These are phyloP conservation scores for Hypoxylon lenormandii DNA, from an alignment of 495 filamentous ascomycete species.

Conservation along the genomic window DNA sequence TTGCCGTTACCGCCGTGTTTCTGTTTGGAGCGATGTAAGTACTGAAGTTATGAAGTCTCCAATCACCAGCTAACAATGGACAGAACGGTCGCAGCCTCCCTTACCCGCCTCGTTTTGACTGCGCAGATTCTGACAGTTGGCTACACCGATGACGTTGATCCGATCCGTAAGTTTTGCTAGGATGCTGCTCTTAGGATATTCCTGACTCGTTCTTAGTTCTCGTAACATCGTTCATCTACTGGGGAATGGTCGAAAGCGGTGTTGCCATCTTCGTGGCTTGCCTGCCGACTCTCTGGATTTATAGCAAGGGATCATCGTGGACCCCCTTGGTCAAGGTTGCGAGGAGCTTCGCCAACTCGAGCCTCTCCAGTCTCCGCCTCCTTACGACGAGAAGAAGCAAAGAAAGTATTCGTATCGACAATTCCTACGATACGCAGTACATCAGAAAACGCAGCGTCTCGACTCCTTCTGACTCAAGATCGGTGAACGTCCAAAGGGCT, in stretches of 20 bases:
- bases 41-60: background rate
- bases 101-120: constrained; percentile 36
- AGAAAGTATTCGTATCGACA: too few relatives aligned
- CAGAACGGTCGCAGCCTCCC: constrained; percentile 39
- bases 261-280: constrained; percentile 15
- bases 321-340: background rate
- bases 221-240: constrained; percentile 29
- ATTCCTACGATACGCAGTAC: too few relatives aligned
- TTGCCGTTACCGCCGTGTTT: constrained; percentile 37
- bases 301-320: constrained; percentile 8
- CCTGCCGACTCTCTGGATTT: constrained; percentile 10
- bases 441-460: too few relatives aligned
- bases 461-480: too few relatives aligned
- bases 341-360: background rate
- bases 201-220: constrained; percentile 4
- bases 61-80: background rate
- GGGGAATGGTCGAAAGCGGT: constrained; percentile 37
- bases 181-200: too few relatives aligned
- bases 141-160: too few relatives aligned
- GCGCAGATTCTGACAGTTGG: too few relatives aligned
- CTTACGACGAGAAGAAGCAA: constrained; percentile 9
- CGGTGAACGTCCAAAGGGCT: too few relatives aligned
- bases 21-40: constrained; percentile 46
- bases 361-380: background rate
- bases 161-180: too few relatives aligned